phyloP scores from a whole-genome alignment of 257 asterid species.

The Solanum virginianum region DNA sequence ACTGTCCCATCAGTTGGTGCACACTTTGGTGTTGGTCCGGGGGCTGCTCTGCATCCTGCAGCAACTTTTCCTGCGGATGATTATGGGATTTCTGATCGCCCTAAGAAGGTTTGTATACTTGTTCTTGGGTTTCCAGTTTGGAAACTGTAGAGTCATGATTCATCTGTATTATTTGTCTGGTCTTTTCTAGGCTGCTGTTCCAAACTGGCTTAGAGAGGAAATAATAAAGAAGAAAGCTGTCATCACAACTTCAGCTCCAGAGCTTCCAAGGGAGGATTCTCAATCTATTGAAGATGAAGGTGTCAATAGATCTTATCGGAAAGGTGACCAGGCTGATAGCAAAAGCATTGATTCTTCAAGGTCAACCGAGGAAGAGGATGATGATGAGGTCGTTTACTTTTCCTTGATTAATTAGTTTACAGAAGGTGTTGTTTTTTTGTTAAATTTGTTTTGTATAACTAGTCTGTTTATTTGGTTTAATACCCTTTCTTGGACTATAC shows the following conservation, averaged over 20 bases:
- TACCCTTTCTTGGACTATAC: neutral
- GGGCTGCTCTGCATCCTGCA: conserved; percentile 43
- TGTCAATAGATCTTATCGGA: conserved; percentile 35
- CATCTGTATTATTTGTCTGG: neutral
- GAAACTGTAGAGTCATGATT: neutral
- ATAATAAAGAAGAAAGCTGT: conserved; percentile 81
- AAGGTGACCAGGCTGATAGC: conserved; percentile 60
- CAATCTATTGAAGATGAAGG: conserved; percentile 57
- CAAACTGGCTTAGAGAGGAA: conserved; percentile 98
- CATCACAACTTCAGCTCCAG: conserved; percentile 46
- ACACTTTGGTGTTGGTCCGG: conserved; percentile 56
- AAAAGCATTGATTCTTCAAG: conserved; percentile 60
- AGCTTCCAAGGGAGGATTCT: conserved; percentile 31
- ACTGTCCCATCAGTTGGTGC: conserved; percentile 38
- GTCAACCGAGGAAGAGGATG: conserved; percentile 71
- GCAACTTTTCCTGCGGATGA: conserved; percentile 55
- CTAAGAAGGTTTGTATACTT: conserved; percentile 54
- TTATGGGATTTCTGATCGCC: conserved; percentile 68
- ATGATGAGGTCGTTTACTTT: conserved; percentile 47
- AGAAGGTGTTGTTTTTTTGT: neutral
- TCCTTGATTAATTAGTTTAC: neutral
- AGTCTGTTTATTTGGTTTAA: neutral
- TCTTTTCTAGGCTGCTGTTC: conserved; percentile 71
- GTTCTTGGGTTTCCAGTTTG: neutral
- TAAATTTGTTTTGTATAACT: neutral